Evolutionary conservation across 257 asterid species (phyloP).

Genomic region (Ilex aquifolium): DNA sequence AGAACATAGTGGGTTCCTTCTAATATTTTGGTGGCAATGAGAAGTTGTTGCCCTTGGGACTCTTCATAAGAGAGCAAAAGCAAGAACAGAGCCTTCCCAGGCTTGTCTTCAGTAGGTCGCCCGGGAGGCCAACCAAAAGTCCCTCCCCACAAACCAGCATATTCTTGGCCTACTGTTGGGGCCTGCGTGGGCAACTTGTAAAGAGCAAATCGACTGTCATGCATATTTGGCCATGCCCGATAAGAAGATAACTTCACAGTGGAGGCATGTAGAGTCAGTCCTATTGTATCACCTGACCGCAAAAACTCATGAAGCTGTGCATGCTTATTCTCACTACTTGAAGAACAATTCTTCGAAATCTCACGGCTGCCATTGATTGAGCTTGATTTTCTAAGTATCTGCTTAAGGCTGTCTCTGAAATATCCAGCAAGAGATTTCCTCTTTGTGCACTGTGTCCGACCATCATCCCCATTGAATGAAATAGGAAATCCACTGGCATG

Average conservation of each 20-base stretch:
- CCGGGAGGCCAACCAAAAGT: conserved; percentile 95
- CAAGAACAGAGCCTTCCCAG: conserved; percentile 72
- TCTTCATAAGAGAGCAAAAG: conserved; percentile 74
- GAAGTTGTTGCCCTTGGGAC: conserved; percentile 51
- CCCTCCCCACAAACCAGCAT: conserved; percentile 87
- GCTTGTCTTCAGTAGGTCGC: conserved; percentile 59
- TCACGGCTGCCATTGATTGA: conserved; percentile 36
- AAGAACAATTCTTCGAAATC: conserved; percentile 31
- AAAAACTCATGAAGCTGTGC: conserved; percentile 70
- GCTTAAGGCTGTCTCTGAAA: conserved; percentile 57
- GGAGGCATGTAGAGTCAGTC: conserved; percentile 56
- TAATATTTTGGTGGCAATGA: conserved; percentile 74
- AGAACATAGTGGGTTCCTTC: conserved; percentile 82
- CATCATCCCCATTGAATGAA: conserved; percentile 31
- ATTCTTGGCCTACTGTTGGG: conserved; percentile 48
- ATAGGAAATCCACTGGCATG: conserved; percentile 29
- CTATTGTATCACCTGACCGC: conserved; percentile 53
- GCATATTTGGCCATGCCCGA: conserved; percentile 92
- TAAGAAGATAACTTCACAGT: conserved; percentile 65
- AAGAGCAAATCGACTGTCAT: conserved; percentile 72
- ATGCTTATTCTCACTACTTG: conserved; percentile 43
- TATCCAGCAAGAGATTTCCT: conserved; percentile 57
- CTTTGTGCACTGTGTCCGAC: conserved; percentile 30
- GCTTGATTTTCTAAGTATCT: conserved; percentile 64
- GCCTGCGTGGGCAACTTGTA: conserved; percentile 62